phyloP scores from a whole-genome alignment of 768 basidiomycete species.

The Termitomyces sp. region DNA sequence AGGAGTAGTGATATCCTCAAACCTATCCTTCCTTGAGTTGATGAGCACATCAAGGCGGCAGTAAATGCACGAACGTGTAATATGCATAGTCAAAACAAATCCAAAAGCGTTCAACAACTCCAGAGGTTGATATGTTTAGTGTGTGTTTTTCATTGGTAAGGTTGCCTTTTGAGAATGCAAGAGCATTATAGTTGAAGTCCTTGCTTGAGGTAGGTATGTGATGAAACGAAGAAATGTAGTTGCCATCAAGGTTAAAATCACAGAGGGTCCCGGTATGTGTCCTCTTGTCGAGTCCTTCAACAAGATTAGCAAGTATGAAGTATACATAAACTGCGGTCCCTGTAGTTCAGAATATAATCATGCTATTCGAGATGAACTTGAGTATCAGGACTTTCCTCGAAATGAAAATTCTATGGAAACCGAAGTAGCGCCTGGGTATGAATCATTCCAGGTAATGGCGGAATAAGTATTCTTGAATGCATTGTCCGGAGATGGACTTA shows the following conservation, averaged over 20 bases:
- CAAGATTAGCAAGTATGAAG: slow-evolving; percentile 33
- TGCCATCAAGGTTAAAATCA: slow-evolving; percentile 27
- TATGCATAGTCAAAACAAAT: background rate
- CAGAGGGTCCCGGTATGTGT: background rate
- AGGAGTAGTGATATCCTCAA: no score
- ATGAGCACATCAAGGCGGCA: background rate
- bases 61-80: background rate
- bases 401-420: slow-evolving; percentile 11
- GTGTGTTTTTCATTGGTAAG: slow-evolving; percentile 25
- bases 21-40: no score
- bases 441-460: slow-evolving; percentile 8
- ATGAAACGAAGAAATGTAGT: slow-evolving; percentile 13
- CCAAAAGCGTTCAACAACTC: slow-evolving; percentile 12
- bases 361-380: background rate
- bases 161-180: slow-evolving; percentile 21
- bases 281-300: background rate
- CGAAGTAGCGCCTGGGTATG: background rate
- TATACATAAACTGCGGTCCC: slow-evolving; percentile 34
- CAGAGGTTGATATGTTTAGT: slow-evolving; percentile 26
- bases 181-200: slow-evolving; percentile 22
- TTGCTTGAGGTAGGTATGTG: slow-evolving; percentile 21
- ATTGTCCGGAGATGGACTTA: background rate
- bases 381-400: slow-evolving; percentile 1
- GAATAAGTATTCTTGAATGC: slow-evolving; percentile 16
- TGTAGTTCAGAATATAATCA: slow-evolving; percentile 6